Conservation (phyloP, 83 land plant species). For the Diphasiastrum complanatum region DNA sequence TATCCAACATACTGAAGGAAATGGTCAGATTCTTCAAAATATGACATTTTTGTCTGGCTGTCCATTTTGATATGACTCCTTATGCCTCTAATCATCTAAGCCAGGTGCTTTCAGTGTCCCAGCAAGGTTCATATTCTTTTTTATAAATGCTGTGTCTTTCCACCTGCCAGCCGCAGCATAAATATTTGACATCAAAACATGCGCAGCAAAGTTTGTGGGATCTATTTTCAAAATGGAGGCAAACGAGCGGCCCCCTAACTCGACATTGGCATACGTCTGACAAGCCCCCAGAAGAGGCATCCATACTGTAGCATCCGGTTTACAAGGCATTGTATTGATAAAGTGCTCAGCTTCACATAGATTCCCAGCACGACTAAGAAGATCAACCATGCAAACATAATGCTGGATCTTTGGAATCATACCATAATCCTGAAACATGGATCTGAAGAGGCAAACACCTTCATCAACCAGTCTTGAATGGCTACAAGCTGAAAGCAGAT, state of each 20-base stretch:
- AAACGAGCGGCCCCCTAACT: conserved; percentile 13
- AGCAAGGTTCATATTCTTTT: no score
- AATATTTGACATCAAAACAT: no score
- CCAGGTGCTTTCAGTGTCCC: no score
- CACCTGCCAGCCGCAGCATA: no score
- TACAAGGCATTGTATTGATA: conserved; percentile 27
- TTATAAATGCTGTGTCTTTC: no score
- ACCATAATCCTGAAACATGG: conserved; percentile 14
- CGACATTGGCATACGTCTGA: conserved; percentile 20
- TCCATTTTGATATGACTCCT: no score
- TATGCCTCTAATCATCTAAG: no score
- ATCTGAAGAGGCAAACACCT: conserved; percentile 15
- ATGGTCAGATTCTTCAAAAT: no score
- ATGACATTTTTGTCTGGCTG: no score
- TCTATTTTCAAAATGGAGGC: no score
- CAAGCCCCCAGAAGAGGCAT: conserved; percentile 27
- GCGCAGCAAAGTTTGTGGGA: no score
- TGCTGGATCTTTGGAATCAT: conserved; percentile 25
- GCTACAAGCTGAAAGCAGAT: conserved; percentile 30
- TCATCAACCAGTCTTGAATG: conserved; percentile 29
- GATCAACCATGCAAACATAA: conserved; percentile 37
- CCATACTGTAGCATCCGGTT: conserved; percentile 27
- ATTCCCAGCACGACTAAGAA: conserved; percentile 26
- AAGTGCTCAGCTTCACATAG: conserved; percentile 23
- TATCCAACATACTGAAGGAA: no score